A percentile compares a stretch with the other conserved stretches of the same genome.
Conservation (phyloP, 2,329 filamentous ascomycete genomes). For the Alternaria infectoria region DNA sequence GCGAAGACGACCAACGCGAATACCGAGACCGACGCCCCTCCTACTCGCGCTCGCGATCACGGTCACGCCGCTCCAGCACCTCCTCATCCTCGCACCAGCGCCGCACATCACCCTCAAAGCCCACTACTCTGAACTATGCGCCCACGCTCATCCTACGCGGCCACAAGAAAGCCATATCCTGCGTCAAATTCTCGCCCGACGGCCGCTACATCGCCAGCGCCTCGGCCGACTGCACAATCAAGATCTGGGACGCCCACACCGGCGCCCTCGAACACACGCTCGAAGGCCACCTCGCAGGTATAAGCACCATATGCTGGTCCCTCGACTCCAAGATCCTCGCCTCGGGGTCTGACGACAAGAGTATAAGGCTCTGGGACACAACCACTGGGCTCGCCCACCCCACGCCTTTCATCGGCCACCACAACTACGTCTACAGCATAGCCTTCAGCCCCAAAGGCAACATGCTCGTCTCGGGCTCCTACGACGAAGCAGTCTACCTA, state of each 20-base stretch:
- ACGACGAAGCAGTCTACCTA: slow-evolving; percentile 95
- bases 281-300: slow-evolving; percentile 89
- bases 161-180: slow-evolving; percentile 79
- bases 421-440: slow-evolving; percentile 94
- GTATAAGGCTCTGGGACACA: slow-evolving; percentile 88
- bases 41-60: slow-evolving; percentile 25
- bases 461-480: slow-evolving; percentile 91
- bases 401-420: slow-evolving; percentile 77
- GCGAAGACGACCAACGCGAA: slow-evolving; percentile 38
- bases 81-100: slow-evolving; percentile 23
- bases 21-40: slow-evolving; percentile 31
- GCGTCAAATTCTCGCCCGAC: slow-evolving; percentile 90
- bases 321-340: slow-evolving; percentile 87
- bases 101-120: slow-evolving; percentile 53
- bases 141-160: slow-evolving; percentile 75
- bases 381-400: slow-evolving; percentile 65
- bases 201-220: slow-evolving; percentile 87
- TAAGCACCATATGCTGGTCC: slow-evolving; percentile 93
- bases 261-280: slow-evolving; percentile 85
- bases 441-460: slow-evolving; percentile 98
- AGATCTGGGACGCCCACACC: slow-evolving; percentile 83
- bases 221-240: slow-evolving; percentile 85
- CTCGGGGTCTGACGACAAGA: slow-evolving; percentile 94
- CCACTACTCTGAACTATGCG: slow-evolving; percentile 69
- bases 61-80: slow-evolving; percentile 20